phyloP scores from a whole-genome alignment of 169 alveolate species.

The Cystoisospora suis region DNA sequence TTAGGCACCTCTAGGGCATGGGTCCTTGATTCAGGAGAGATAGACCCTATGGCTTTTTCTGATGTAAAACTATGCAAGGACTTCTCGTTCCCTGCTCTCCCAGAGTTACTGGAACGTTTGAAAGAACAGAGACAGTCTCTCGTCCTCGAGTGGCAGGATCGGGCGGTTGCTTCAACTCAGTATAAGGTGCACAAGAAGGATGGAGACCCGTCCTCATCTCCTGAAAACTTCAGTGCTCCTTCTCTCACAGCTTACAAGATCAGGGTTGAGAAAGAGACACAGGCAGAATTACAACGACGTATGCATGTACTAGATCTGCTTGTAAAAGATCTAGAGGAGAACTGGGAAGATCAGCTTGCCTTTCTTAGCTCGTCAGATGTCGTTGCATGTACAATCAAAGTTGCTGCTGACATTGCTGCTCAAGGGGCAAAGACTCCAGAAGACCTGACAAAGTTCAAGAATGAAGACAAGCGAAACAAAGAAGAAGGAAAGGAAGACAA shows the following conservation, averaged over 20 bases:
- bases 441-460: not conserved
- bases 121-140: not conserved
- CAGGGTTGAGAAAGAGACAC: not conserved
- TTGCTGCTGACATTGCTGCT: too few species aligned
- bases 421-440: not conserved
- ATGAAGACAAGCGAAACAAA: not conserved
- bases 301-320: too few species aligned
- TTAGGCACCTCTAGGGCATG: not conserved
- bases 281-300: too few species aligned
- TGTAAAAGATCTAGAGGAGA: not conserved
- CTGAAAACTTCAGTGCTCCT: not conserved
- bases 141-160: not conserved
- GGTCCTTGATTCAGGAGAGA: slow-evolving; percentile 11
- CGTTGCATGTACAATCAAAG: too few species aligned
- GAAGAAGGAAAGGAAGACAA: not conserved
- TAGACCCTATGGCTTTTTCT: slow-evolving; percentile 14
- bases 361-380: too few species aligned
- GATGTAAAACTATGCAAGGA: not conserved
- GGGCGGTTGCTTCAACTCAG: too few species aligned
- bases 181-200: not conserved
- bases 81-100: not conserved
- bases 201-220: not conserved
- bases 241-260: not conserved
- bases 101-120: not conserved
- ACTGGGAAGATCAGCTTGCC: not conserved